Evolutionary conservation across 2,329 filamentous ascomycete species (phyloP).

Genomic region (Aspergillus sp.): DNA sequence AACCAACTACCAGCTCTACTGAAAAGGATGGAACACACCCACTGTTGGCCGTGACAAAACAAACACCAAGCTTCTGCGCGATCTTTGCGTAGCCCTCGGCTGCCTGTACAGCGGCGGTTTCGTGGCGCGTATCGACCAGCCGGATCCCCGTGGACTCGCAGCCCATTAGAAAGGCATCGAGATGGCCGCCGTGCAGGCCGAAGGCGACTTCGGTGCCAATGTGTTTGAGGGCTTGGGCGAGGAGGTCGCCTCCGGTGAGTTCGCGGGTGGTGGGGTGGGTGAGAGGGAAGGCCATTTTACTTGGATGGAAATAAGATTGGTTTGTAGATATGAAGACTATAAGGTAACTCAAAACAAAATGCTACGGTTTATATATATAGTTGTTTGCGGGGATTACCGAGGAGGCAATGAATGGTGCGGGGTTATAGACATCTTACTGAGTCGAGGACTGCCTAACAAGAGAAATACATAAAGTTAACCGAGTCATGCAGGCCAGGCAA

Average conservation of each 20-base stretch:
- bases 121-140: slow-evolving; percentile 49
- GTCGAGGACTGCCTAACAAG: not conserved
- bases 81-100: slow-evolving; percentile 49
- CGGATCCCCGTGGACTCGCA: slow-evolving; percentile 42
- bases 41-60: slow-evolving; percentile 51
- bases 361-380: not conserved
- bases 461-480: not conserved
- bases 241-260: slow-evolving; percentile 46
- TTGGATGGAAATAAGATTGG: not conserved
- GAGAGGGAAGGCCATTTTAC: slow-evolving; percentile 19
- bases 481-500: not conserved
- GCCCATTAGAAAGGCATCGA: slow-evolving; percentile 50
- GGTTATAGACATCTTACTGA: not conserved
- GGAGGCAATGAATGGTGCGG: not conserved
- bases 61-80: slow-evolving; percentile 45
- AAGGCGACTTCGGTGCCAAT: slow-evolving; percentile 47
- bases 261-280: slow-evolving; percentile 37
- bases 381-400: not conserved
- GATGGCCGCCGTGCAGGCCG: slow-evolving; percentile 49
- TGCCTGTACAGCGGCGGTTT: slow-evolving; percentile 50
- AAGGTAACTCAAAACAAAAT: not conserved
- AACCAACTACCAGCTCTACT: not conserved
- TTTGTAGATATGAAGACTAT: not conserved
- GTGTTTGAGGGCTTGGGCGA: slow-evolving; percentile 45
- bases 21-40: slow-evolving; percentile 32